A percentile compares a stretch with the other conserved stretches of the same genome.
These are phyloP conservation scores for Rosa persica DNA, from an alignment of 306 rosid species.

Conservation along the genomic window DNA sequence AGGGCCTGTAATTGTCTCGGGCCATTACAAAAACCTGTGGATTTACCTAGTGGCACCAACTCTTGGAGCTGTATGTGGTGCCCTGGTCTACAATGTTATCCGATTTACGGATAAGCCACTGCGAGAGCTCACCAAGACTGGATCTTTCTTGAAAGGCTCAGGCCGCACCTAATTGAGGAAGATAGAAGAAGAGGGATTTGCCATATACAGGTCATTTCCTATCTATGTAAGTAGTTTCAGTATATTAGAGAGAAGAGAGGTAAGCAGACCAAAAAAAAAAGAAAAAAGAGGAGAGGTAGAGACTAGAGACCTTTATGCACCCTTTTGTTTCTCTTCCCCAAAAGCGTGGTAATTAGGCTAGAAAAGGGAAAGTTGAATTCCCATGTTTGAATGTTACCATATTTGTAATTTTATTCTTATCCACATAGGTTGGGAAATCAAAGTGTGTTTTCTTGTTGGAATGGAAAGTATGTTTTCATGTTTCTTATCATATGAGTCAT, in stretches of 20 bases:
- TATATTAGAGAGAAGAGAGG: neutral
- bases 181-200: neutral
- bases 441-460: neutral
- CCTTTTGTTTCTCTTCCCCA: neutral
- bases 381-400: neutral
- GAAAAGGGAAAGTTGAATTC: neutral
- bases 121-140: conserved; percentile 58
- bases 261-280: too few species aligned
- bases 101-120: conserved; percentile 64
- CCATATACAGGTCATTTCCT: neutral
- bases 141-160: conserved; percentile 50
- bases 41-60: conserved; percentile 50
- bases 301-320: neutral
- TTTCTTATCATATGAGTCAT: neutral
- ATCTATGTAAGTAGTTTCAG: neutral
- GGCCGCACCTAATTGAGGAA: conserved; percentile 14
- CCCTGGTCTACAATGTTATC: conserved; percentile 60
- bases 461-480: neutral
- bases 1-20: conserved; percentile 66
- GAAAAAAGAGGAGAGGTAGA: neutral
- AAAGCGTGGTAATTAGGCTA: neutral
- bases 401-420: neutral
- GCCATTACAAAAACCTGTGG: conserved; percentile 57
- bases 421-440: neutral
- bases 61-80: conserved; percentile 62